Base-by-base conservation (phyloP, 2,329 filamentous ascomycete genomes). In the Phialophora expanda region DNA sequence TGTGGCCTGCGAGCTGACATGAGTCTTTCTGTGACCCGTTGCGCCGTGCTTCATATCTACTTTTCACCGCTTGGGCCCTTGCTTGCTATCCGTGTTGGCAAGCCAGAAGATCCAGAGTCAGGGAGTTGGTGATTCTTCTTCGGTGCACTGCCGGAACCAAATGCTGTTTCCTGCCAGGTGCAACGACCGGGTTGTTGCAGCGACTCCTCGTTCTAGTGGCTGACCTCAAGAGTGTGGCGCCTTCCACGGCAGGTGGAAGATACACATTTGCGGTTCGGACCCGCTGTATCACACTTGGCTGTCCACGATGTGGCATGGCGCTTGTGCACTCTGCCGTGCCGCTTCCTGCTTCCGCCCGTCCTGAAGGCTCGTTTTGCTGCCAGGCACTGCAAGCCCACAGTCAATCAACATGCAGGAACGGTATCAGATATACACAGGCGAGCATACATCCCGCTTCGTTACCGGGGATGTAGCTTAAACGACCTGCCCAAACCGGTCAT, bases 361-460 rank as follows among this genome's bases (percentile, higher is more conserved):
- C 30, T 59, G 34, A 58, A 46, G 38, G 57, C 54, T 60, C 26
- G 61, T 50, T 62, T 14, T 61, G 20, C 63, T 66, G 64, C 64
- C 66, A 69, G 64, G 64, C 38, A 66, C 61, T 48, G 46, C 38
- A 51, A n/a, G 48, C 24, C 20, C 28, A 30, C 50, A 34, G 41
- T 46, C 57, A 57, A 26, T 17, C 62, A 58, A n/a, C 32, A 60
- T 67, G 67, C 67, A 69, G 67, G 67, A 69, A 69, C 67, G 67
- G 67, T 69, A 65, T 69, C 67, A 69, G 61, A 66, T 64, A 60
- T 69, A 69, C 64, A 38, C 34, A 48, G 44, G 30, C 55, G 55
- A 8, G 11, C 48, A 51, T 14, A 44, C 38, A n/a, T n/a, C 17
- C 14, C 38, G 17, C 38, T n/a, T n/a, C 17, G 17, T 44, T 17